Percentiles rank a stretch among this genome's conserved stretches.
These are phyloP conservation scores for Pezicula carpinea DNA, from an alignment of 2,329 filamentous ascomycete genomes.

Conservation along the genomic window DNA sequence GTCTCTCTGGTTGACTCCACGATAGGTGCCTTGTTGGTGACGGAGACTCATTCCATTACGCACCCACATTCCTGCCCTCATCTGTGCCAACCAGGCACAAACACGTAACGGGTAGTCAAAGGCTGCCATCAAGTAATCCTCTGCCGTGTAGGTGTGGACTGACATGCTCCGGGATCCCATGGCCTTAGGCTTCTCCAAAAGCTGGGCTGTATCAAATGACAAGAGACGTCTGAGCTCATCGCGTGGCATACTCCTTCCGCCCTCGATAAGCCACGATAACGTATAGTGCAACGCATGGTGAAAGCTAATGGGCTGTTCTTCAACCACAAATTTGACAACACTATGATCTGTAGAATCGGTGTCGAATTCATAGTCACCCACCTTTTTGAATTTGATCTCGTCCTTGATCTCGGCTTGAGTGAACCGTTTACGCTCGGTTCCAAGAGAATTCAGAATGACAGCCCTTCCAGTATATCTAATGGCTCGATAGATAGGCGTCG, in stretches of 20 bases:
- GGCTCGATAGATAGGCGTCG: constrained; percentile 61
- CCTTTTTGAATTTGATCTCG: constrained; percentile 74
- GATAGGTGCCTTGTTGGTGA: constrained; percentile 92
- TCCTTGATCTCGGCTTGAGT: constrained; percentile 83
- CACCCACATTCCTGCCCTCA: constrained; percentile 98
- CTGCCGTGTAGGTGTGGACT: constrained; percentile 53
- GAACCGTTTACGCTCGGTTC: constrained; percentile 82
- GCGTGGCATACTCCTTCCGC: constrained; percentile 68
- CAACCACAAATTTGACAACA: constrained; percentile 83
- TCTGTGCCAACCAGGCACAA: constrained; percentile 94
- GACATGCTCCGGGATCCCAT: constrained; percentile 55
- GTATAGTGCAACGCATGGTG: constrained; percentile 96
- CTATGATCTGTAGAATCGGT: constrained; percentile 21
- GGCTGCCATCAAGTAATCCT: constrained; percentile 79
- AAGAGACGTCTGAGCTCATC: constrained; percentile 65
- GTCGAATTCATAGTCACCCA: constrained; percentile 79
- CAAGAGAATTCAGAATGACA: constrained; percentile 84
- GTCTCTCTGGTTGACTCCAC: constrained; percentile 82
- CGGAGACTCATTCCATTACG: constrained; percentile 93
- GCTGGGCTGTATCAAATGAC: constrained; percentile 65
- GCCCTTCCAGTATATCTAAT: constrained; percentile 74
- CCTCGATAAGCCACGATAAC: constrained; percentile 91
- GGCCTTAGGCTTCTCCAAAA: constrained; percentile 59
- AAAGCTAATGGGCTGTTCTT: constrained; percentile 89
- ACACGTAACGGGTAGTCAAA: constrained; percentile 94